These are phyloP conservation scores for Eutrema salsugineum DNA, from an alignment of 441 rosid species.

Conservation along the genomic window DNA sequence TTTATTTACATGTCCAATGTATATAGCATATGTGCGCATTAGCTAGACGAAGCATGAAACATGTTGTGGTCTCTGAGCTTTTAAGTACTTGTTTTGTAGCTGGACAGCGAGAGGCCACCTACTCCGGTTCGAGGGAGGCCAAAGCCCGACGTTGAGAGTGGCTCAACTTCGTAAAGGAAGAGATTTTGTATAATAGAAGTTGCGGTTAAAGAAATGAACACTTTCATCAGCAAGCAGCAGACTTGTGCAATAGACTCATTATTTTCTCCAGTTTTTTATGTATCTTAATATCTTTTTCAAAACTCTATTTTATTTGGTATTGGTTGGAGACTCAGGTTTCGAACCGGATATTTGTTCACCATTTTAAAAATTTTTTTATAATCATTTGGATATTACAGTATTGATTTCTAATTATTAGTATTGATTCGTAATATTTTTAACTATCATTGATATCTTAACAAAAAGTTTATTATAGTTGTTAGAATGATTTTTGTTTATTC, in stretches of 20 bases:
- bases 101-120: constrained; percentile 75
- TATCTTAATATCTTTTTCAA: background rate
- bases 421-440: background rate
- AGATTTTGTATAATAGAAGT: background rate
- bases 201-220: background rate
- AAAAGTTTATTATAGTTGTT: no score
- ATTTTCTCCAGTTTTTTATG: background rate
- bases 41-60: background rate
- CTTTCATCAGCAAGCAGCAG: background rate
- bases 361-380: background rate
- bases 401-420: background rate
- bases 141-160: constrained; percentile 17
- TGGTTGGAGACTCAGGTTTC: background rate
- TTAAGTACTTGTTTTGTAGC: constrained; percentile 27
- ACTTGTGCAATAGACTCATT: background rate
- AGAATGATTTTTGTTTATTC: no score
- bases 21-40: background rate
- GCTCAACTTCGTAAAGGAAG: background rate
- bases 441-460: no score
- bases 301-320: background rate
- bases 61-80: background rate
- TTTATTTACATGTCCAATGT: background rate
- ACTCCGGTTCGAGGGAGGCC: constrained; percentile 83
- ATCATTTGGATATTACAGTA: background rate
- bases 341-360: background rate